Evolutionary conservation across 768 basidiomycete species (phyloP), one percentile per base, ranked within the genome.

Genomic region (Tricholoma sp.): DNA sequence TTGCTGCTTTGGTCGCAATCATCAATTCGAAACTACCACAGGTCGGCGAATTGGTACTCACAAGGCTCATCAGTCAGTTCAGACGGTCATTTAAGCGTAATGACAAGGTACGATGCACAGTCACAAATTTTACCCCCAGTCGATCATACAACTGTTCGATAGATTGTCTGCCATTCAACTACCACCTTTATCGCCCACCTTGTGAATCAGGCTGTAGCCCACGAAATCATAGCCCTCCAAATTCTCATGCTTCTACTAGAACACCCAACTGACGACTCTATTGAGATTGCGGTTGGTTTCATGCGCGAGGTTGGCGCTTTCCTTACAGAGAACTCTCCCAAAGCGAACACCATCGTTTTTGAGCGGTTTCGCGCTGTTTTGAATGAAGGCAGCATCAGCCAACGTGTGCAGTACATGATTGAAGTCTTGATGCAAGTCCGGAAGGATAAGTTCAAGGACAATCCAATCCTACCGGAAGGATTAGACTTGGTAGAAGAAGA

Each of bases 391-490:
- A 76, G 81, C 44, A 96, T 99, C 70, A 94, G 91, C 65, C 94
- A 98, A 63, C 85, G 97, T 63, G 92, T 96, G 29, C 97, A 98
- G 68, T 99, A 98, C 73, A 98, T 98, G 97, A 93, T 99, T 63
- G 97, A 98, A 74, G 97, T 98, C 3, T 79, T 98, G 48, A 98
- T 99, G 92, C 97, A 98, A 73, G 92, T 97, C 7, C 81, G 97
- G 63, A 98, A 97, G 76, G 97, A 99, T 78, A 95, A 94, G 72
- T 98, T 92, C 80, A 98, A 98, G 80, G 97, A 98, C 67, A 98
- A 99, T 69, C 95, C 95, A 15, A 85, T 94, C 60, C 70, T 98
- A 39, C 87, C 92, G 2, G 97, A 98, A 65, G 97, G 96, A 0
- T 70, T 99, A 66, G 97, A 99, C 68, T 74, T 99, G 32, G 97